Conservation (phyloP, 2,329 filamentous ascomycete genomes). For the Hypomyces rosellus region DNA sequence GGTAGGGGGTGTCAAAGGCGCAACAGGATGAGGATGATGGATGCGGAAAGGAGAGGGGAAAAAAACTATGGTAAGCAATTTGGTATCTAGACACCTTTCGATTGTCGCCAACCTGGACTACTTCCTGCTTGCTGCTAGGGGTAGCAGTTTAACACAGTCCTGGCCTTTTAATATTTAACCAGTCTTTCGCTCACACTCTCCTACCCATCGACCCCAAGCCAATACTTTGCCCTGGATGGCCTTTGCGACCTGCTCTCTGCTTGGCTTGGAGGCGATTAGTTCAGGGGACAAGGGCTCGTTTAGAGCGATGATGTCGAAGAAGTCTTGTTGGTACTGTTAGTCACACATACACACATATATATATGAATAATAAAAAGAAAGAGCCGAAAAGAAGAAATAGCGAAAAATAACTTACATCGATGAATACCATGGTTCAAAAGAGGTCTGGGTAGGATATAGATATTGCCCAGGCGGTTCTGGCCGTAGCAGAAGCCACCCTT, state of each 20-base stretch:
- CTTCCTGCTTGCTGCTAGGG: too few relatives aligned
- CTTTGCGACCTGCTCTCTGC: constrained; percentile 35
- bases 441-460: constrained; percentile 42
- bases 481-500: constrained; percentile 43
- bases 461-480: constrained; percentile 29
- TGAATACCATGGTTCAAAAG: constrained; percentile 45
- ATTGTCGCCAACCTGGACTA: too few relatives aligned
- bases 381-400: too few relatives aligned
- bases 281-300: constrained; percentile 34
- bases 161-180: too few relatives aligned
- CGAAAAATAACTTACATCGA: constrained; percentile 34
- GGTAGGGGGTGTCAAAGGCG: too few relatives aligned
- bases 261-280: constrained; percentile 31
- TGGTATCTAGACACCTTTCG: too few relatives aligned
- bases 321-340: constrained; percentile 26
- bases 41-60: too few relatives aligned
- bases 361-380: neutral
- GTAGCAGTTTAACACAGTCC: too few relatives aligned
- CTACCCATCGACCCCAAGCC: constrained; percentile 44
- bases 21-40: too few relatives aligned
- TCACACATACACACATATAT: too few relatives aligned
- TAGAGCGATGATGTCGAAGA: constrained; percentile 44
- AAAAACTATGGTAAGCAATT: too few relatives aligned
- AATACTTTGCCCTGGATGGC: constrained; percentile 42
- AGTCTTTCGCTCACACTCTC: constrained; percentile 36